Percentiles rank a stretch among this genome's conserved stretches.
phyloP scores from a whole-genome alignment of 352 stramenopile genomes.

The Pythium dissotocum region DNA sequence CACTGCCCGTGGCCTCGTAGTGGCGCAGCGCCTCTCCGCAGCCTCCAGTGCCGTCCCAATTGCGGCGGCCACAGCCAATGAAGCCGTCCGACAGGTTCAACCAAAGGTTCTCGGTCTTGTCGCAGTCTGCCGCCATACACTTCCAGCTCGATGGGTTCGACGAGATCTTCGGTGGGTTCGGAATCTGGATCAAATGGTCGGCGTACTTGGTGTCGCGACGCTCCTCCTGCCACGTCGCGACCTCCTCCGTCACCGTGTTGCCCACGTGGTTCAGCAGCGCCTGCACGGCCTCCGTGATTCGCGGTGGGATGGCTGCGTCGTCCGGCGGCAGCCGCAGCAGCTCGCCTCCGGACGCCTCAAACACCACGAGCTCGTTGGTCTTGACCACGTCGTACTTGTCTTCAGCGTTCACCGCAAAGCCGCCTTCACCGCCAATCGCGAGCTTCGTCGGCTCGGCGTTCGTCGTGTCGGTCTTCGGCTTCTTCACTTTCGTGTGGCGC shows the following conservation, averaged over 20 bases:
- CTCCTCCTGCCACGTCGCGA: slow-evolving; percentile 83
- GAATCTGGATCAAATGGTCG: slow-evolving; percentile 66
- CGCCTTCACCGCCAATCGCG: slow-evolving; percentile 94
- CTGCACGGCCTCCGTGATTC: slow-evolving; percentile 56
- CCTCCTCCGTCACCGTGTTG: slow-evolving; percentile 75
- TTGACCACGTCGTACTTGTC: slow-evolving; percentile 57
- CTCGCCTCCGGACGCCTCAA: slow-evolving; percentile 44
- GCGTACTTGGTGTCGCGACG: slow-evolving; percentile 79
- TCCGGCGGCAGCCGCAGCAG: slow-evolving; percentile 30
- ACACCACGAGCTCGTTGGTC: slow-evolving; percentile 85
- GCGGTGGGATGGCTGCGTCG: slow-evolving; percentile 39
- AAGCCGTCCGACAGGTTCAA: slow-evolving; percentile 95
- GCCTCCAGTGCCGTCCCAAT: slow-evolving; percentile 96
- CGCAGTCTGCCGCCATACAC: slow-evolving; percentile 92
- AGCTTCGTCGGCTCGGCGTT: slow-evolving; percentile 84
- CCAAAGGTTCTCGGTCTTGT: slow-evolving; percentile 98
- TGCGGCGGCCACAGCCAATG: slow-evolving; percentile 86
- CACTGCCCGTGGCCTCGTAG: slow-evolving; percentile 91
- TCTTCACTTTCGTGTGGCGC: slow-evolving; percentile 42
- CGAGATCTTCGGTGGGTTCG: slow-evolving; percentile 59
- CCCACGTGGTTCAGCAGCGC: slow-evolving; percentile 74
- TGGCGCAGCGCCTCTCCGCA: slow-evolving; percentile 96
- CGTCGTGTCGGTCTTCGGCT: background rate
- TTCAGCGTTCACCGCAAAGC: slow-evolving; percentile 87
- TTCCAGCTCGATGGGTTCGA: slow-evolving; percentile 76